phyloP scores from a whole-genome alignment of 768 basidiomycete genomes.

The Symmetrospora coprosmae region DNA sequence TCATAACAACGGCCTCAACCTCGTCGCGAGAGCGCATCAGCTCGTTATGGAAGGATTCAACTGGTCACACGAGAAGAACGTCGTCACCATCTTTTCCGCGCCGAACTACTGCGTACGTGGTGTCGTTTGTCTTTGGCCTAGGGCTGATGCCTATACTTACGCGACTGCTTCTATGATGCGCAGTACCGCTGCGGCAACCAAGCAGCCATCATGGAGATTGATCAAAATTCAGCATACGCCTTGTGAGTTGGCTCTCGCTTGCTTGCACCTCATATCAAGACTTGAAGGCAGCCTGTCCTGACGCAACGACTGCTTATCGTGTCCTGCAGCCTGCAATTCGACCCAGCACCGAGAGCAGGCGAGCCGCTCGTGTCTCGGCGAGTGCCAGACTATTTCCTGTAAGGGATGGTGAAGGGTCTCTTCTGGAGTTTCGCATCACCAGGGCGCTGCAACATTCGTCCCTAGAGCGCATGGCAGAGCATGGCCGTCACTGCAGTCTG shows the following conservation, averaged over 20 bases:
- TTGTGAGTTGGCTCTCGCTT: slow-evolving; percentile 79
- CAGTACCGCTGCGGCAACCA: slow-evolving; percentile 93
- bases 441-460: too few species aligned
- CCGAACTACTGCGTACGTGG: slow-evolving; percentile 70
- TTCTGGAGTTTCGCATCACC: too few species aligned
- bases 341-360: slow-evolving; percentile 95
- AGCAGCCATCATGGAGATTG: slow-evolving; percentile 99
- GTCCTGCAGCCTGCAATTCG: slow-evolving; percentile 79
- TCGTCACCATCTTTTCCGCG: slow-evolving; percentile 98
- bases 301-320: too few species aligned
- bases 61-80: slow-evolving; percentile 98
- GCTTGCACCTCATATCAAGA: slow-evolving; percentile 38
- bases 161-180: background rate
- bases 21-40: slow-evolving; percentile 48
- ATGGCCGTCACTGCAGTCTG: too few species aligned
- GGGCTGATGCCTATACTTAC: background rate
- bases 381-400: slow-evolving; percentile 31
- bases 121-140: background rate
- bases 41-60: slow-evolving; percentile 93
- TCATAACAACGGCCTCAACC: slow-evolving; percentile 93
- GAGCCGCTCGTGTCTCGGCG: slow-evolving; percentile 77
- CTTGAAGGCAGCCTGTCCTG: too few species aligned
- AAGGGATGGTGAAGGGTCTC: too few species aligned
- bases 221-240: slow-evolving; percentile 46
- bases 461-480: too few species aligned